These are phyloP conservation scores for Quercus dentata DNA, from an alignment of 306 rosid genomes.

Conservation along the genomic window DNA sequence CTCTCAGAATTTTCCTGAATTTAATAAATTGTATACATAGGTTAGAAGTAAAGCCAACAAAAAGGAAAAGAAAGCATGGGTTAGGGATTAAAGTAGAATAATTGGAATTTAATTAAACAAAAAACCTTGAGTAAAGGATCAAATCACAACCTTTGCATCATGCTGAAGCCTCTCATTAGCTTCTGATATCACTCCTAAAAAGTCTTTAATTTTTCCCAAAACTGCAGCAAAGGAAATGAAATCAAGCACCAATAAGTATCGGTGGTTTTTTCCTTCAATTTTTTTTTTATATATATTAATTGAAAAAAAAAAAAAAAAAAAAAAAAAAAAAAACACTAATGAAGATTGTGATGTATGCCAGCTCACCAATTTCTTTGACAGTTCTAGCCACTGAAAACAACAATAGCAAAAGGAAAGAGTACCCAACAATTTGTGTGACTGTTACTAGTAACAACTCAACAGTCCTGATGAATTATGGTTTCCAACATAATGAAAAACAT, in stretches of 20 bases:
- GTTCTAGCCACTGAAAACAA: no score
- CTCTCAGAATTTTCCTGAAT: conserved; percentile 55
- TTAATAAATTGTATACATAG: not conserved
- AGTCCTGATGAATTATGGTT: no score
- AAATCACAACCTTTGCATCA: conserved; percentile 64
- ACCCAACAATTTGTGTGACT: no score
- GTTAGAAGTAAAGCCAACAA: not conserved
- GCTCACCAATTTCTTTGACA: no score
- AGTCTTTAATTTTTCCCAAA: conserved; percentile 48
- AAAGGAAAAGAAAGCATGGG: not conserved
- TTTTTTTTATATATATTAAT: not conserved
- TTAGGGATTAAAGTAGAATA: not conserved
- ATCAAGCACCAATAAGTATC: conserved; percentile 2
- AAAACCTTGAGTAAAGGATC: conserved; percentile 3
- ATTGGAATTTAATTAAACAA: not conserved
- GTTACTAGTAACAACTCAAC: no score
- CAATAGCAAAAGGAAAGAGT: no score
- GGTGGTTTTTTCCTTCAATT: not conserved
- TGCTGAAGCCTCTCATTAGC: conserved; percentile 56
- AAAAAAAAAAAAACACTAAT: not conserved
- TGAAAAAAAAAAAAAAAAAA: not conserved
- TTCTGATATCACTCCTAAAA: conserved; percentile 74
- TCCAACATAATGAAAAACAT: no score
- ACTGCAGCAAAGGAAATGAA: conserved; percentile 30
- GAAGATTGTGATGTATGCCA: no score